Percentiles rank a stretch among this genome's conserved stretches.
Conservation (phyloP, 1,284 basidiomycete genomes). For the Nidula niveotomentosa region DNA sequence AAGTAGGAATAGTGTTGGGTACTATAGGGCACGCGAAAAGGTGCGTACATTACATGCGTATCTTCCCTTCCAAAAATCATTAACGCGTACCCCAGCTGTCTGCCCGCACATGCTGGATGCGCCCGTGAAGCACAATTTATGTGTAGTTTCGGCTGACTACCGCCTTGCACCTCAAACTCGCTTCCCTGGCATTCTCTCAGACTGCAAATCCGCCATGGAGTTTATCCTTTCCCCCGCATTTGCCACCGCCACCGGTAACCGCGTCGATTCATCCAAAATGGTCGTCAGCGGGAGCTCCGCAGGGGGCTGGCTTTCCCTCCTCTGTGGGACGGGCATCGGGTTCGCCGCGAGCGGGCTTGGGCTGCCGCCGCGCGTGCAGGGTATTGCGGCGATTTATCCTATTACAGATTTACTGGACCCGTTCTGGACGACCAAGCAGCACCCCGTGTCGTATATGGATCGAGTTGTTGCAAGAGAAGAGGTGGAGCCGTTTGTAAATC, state of each 20-base stretch:
- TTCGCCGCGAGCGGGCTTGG: background rate
- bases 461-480: background rate
- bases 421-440: background rate
- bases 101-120: background rate
- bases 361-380: background rate
- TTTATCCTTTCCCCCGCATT: background rate
- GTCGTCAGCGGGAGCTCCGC: background rate
- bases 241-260: background rate
- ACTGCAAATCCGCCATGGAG: background rate
- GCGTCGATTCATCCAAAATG: background rate
- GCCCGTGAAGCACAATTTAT: background rate
- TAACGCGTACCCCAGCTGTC: background rate
- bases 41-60: background rate
- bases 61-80: background rate
- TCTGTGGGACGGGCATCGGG: background rate
- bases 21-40: background rate
- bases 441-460: background rate
- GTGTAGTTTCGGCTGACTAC: background rate
- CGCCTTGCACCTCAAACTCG: background rate
- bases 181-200: background rate
- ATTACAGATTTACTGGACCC: background rate
- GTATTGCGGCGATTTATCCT: background rate
- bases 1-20: background rate
- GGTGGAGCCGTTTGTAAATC: background rate
- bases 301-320: background rate